Conservation (phyloP, 2,329 filamentous ascomycete genomes). For the Orbilia quercus region DNA sequence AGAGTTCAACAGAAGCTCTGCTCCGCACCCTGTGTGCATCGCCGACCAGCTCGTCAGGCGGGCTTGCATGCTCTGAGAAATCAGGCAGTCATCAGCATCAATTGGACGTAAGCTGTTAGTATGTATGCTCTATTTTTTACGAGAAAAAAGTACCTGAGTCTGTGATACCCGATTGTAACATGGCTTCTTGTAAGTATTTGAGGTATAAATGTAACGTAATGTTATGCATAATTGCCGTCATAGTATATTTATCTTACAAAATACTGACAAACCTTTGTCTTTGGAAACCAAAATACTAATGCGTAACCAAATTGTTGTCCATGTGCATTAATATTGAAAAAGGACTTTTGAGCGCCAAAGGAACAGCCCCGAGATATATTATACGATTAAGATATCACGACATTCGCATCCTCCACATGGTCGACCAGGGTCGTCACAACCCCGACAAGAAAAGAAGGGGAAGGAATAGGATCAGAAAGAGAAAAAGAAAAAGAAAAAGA, state of each 20-base stretch:
- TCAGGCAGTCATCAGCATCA: neutral
- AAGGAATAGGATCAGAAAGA: too few species aligned
- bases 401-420: neutral
- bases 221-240: neutral
- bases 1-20: neutral
- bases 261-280: too few species aligned
- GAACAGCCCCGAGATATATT: neutral
- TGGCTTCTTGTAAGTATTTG: too few species aligned
- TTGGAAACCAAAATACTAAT: neutral
- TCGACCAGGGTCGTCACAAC: too few species aligned
- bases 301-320: neutral
- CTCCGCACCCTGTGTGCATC: conserved; percentile 13
- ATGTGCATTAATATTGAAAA: neutral
- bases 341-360: neutral
- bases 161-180: too few species aligned
- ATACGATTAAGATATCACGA: neutral
- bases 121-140: conserved; percentile 25
- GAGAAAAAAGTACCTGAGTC: conserved; percentile 33
- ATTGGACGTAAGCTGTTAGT: neutral
- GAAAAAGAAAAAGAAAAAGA: too few species aligned
- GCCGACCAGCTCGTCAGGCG: conserved; percentile 31
- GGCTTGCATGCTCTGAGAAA: conserved; percentile 33
- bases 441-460: too few species aligned
- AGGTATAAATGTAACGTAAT: neutral
- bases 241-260: too few species aligned